These are phyloP conservation scores for Draba incana DNA, from an alignment of 345 rosid genomes.

Conservation along the genomic window DNA sequence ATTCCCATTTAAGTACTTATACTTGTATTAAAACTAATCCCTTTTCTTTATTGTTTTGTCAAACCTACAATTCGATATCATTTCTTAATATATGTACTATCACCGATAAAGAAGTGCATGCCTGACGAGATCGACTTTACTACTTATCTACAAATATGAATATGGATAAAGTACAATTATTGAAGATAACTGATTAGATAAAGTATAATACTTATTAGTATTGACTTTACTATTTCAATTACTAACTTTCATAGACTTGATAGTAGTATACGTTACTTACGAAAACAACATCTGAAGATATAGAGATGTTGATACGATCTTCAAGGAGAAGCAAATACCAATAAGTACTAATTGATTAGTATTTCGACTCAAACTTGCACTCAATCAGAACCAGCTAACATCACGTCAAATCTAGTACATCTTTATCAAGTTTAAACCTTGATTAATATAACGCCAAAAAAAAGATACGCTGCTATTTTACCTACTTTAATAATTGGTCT, in stretches of 20 bases:
- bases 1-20: constrained; percentile 5
- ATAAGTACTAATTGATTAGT: not conserved
- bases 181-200: not conserved
- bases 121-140: constrained; percentile 9
- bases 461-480: too few species aligned
- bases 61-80: not conserved
- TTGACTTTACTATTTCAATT: constrained; percentile 20
- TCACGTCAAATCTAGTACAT: constrained; percentile 2
- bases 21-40: constrained; percentile 1
- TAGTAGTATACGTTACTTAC: not conserved
- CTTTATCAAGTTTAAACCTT: too few species aligned
- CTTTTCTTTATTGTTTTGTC: not conserved
- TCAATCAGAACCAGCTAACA: constrained; percentile 13
- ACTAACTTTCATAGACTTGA: not conserved
- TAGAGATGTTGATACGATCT: not conserved
- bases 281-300: constrained; percentile 1
- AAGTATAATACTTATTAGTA: not conserved
- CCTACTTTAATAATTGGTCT: too few species aligned
- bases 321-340: constrained; percentile 1
- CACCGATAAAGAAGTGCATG: not conserved
- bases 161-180: not conserved
- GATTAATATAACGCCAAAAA: too few species aligned
- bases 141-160: not conserved
- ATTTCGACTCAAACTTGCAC: constrained; percentile 31
- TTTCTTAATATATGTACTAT: constrained; percentile 15